Conservation (phyloP, 495 filamentous ascomycete species). For the Podospora comata region DNA sequence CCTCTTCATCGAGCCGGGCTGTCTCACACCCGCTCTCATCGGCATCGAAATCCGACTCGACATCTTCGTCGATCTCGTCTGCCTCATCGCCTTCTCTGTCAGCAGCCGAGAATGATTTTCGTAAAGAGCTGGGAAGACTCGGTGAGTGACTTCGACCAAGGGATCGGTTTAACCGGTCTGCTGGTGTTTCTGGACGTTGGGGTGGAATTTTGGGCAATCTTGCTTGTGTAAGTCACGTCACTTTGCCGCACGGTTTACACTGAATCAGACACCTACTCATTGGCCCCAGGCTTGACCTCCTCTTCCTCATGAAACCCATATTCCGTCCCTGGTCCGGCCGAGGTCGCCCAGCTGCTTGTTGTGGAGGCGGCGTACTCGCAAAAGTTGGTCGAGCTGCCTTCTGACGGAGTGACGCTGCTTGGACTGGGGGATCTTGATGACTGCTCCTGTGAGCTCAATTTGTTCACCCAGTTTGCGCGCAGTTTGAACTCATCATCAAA, state of each 20-base stretch:
- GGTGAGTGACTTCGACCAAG: conserved; percentile 15
- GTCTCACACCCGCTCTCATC: conserved; percentile 16
- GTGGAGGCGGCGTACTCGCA: conserved; percentile 21
- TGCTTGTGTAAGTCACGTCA: not conserved
- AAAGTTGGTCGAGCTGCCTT: conserved; percentile 18
- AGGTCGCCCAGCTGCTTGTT: conserved; percentile 28
- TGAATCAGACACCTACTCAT: conserved; percentile 21
- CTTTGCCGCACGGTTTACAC: not conserved
- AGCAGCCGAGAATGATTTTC: conserved; percentile 18
- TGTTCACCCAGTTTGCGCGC: not conserved
- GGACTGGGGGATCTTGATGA: conserved; percentile 26
- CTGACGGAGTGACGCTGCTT: conserved; percentile 13
- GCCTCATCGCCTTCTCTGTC: not conserved
- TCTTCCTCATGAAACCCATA: conserved; percentile 23
- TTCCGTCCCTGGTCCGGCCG: conserved; percentile 18
- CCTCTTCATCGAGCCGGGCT: conserved; percentile 16
- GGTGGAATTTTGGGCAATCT: conserved; percentile 9
- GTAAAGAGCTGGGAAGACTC: conserved; percentile 19
- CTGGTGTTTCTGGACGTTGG: conserved; percentile 17
- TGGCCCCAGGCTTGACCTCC: conserved; percentile 17
- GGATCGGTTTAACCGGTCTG: conserved; percentile 11
- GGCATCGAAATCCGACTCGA: not conserved
- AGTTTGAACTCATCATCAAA: conserved; percentile 2
- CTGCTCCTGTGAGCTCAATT: not conserved
- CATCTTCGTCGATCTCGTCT: conserved; percentile 4